These are phyloP conservation scores for Candida dubliniensis DNA, from an alignment of 1,139 yeast species.

Conservation along the genomic window DNA sequence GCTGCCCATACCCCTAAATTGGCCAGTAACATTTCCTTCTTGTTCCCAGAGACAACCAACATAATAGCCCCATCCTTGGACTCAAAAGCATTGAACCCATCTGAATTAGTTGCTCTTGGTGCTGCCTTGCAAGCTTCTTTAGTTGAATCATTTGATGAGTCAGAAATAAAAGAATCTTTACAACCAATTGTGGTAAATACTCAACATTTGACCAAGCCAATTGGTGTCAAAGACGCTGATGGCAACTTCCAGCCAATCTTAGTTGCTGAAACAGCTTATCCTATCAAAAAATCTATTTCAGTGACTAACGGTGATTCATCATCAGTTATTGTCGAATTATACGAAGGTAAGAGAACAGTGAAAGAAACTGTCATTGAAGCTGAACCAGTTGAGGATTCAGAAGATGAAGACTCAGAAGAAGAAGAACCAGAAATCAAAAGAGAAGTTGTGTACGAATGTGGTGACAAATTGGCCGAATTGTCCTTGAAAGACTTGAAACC, in stretches of 20 bases:
- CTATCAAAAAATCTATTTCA: constrained; percentile 76
- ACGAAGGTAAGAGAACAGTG: constrained; percentile 81
- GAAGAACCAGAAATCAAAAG: constrained; percentile 72
- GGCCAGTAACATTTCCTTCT: constrained; percentile 66
- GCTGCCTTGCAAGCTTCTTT: constrained; percentile 96
- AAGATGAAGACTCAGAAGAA: constrained; percentile 36
- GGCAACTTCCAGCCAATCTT: constrained; percentile 75
- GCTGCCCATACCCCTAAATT: constrained; percentile 90
- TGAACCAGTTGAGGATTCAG: constrained; percentile 44
- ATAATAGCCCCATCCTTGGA: constrained; percentile 78
- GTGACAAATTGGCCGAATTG: constrained; percentile 75
- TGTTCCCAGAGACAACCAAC: constrained; percentile 80
- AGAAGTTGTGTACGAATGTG: constrained; percentile 74
- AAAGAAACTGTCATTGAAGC: constrained; percentile 78
- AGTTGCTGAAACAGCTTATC: constrained; percentile 86
- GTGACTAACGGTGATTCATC: constrained; percentile 63
- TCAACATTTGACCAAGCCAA: constrained; percentile 79
- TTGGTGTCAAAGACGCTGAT: constrained; percentile 77
- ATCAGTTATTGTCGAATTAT: constrained; percentile 67
- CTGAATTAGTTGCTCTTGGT: constrained; percentile 90
- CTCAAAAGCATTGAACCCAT: constrained; percentile 79
- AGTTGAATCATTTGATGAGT: constrained; percentile 79
- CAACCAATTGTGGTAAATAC: constrained; percentile 88
- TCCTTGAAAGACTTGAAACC: constrained; percentile 72
- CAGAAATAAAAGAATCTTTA: constrained; percentile 80